A percentile compares a stretch with the other conserved stretches of the same genome.
These are phyloP conservation scores for Suhomyces choctaworum DNA, from an alignment of 1,139 yeast genomes.

Conservation along the genomic window DNA sequence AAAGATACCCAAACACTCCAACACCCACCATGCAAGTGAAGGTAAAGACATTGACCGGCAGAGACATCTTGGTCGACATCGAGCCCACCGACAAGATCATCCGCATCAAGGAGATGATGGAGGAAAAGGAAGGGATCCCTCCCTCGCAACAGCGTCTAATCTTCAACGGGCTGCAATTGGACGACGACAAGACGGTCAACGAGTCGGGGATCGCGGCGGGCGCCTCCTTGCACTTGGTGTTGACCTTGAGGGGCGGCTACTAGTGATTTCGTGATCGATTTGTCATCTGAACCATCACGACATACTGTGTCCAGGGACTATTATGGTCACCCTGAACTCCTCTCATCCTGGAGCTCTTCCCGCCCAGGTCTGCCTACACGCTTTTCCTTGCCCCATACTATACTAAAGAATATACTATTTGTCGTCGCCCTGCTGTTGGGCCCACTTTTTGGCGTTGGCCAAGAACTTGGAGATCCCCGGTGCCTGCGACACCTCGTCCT, in stretches of 20 bases:
- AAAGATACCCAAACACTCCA: too few species aligned
- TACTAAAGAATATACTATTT: too few species aligned
- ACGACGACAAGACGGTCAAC: constrained; percentile 69
- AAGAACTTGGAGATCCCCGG: constrained; percentile 51
- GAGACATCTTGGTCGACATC: constrained; percentile 81
- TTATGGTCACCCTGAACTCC: too few species aligned
- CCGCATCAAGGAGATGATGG: constrained; percentile 87
- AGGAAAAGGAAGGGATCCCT: constrained; percentile 96
- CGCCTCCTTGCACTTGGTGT: constrained; percentile 80
- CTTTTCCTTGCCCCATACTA: not conserved
- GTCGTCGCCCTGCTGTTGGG: constrained; percentile 13
- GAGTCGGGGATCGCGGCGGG: constrained; percentile 73
- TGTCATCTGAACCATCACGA: not conserved
- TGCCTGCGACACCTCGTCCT: constrained; percentile 40
- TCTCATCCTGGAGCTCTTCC: too few species aligned
- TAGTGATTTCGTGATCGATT: not conserved
- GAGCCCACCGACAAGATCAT: constrained; percentile 75
- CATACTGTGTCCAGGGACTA: too few species aligned
- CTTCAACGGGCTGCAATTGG: constrained; percentile 89
- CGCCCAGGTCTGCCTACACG: too few species aligned
- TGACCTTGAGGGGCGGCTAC: constrained; percentile 84
- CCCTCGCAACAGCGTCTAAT: constrained; percentile 93
- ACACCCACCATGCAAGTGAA: constrained; percentile 58
- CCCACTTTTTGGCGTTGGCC: constrained; percentile 68
- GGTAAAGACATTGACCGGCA: constrained; percentile 76